Evolutionary conservation across 2,329 filamentous ascomycete genomes (phyloP), one percentile per base, ranked within the genome.

Genomic region (Didymella lethalis): DNA sequence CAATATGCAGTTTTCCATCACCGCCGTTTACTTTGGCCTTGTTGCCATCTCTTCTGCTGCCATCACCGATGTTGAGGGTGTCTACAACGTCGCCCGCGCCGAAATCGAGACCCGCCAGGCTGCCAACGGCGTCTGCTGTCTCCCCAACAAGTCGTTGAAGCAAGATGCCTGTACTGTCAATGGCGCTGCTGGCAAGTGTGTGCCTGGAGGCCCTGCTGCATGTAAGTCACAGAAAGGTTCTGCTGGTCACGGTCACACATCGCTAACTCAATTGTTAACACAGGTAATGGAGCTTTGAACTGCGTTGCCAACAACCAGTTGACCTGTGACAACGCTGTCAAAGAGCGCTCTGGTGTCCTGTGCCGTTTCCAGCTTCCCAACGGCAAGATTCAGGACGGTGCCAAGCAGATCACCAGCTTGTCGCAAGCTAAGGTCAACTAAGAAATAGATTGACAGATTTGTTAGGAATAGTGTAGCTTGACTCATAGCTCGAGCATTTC

Each of bases 231-330:
- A 11, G 4, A 40, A n/a, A 20, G 36, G 36, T n/a, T 40, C 7
- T 20, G 18, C 36, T 40, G 10, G 20, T 40, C 18, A 4, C 11
- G 18, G 11, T 11, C n/a, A 40, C 3, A 18, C n/a, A 20, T 20
- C 20, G 20, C 36, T 40, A 12, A 40, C n/a, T 4, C 2, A 18
- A 20, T n/a, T n/a, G 5, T 20, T n/a, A 7, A n/a, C 4, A 10
- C 2, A 40, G 36, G 36, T n/a, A 40, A 54, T 43, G 64, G 62
- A 16, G 64, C 64, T 16, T 45, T 66, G 40, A 64, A 63, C 62
- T 66, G 64, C 48, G 62, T 66, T 36, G 60, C 59, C 5, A 62
- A 64, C 62, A 54, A 61, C 57, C 57, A 64, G 23, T 50, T 66
- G 25, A 51, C 46, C 8, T 66, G 62, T 53, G 62, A 64, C 49